phyloP scores from a whole-genome alignment of 768 basidiomycete genomes.

The Kwoniella sp. region DNA sequence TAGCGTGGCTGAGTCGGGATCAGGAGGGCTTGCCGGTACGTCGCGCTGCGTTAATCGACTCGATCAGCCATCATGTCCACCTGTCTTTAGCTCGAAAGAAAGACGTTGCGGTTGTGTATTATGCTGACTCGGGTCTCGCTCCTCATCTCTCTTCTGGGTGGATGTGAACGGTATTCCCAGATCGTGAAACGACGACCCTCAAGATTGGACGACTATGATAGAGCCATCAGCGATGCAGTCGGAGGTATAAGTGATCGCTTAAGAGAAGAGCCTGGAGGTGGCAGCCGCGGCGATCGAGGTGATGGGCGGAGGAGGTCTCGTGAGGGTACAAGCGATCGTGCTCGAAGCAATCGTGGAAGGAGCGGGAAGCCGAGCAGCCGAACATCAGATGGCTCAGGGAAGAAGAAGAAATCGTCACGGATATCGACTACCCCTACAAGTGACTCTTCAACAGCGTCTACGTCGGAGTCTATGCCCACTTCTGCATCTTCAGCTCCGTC shows the following conservation, averaged over 20 bases:
- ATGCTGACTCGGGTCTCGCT: background rate
- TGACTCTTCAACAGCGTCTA: background rate
- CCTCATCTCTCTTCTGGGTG: background rate
- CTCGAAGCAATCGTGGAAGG: background rate
- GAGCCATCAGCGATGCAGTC: background rate
- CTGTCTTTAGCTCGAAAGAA: too few species aligned
- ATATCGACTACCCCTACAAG: background rate
- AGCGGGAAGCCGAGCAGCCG: background rate
- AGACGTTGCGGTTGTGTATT: too few species aligned
- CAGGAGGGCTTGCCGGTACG: conserved; percentile 18
- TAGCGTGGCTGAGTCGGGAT: conserved; percentile 16
- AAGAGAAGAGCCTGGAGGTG: background rate
- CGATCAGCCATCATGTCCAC: too few species aligned
- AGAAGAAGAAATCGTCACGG: too few species aligned
- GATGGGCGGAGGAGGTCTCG: background rate
- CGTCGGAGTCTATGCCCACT: background rate
- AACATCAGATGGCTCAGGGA: background rate
- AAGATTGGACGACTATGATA: background rate
- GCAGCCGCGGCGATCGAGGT: background rate
- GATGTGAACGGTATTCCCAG: background rate
- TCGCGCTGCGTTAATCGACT: too few species aligned
- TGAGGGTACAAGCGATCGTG: too few species aligned
- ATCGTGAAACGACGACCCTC: background rate
- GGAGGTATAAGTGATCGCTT: background rate
- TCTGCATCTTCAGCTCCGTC: background rate